A percentile compares a stretch with the other conserved stretches of the same genome.
Conservation (phyloP, 2,329 filamentous ascomycete genomes). For the Colletotrichum spaethianum region DNA sequence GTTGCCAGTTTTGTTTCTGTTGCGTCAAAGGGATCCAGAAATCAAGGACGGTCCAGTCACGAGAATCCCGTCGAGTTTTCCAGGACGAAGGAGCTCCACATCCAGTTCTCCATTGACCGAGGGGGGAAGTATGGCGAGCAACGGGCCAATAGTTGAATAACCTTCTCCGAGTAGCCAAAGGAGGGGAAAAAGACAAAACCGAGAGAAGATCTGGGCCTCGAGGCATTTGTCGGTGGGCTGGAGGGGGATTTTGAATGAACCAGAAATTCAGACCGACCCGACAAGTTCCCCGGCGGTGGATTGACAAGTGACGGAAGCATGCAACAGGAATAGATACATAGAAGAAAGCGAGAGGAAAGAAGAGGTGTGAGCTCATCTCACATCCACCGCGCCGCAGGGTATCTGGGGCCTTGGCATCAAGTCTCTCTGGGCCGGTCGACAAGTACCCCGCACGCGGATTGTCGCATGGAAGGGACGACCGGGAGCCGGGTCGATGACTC, state of each 20-base stretch:
- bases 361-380: conserved; percentile 41
- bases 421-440: background rate
- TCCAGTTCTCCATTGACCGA: conserved; percentile 38
- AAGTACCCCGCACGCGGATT: background rate
- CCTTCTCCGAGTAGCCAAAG: background rate
- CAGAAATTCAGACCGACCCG: conserved; percentile 30
- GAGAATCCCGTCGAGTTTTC: conserved; percentile 39
- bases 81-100: conserved; percentile 39
- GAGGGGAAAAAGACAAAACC: background rate
- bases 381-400: conserved; percentile 28
- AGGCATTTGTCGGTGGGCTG: conserved; percentile 33
- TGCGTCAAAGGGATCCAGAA: conserved; percentile 13
- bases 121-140: background rate
- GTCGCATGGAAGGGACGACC: conserved; percentile 14
- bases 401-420: conserved; percentile 24
- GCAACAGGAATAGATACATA: conserved; percentile 8
- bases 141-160: background rate
- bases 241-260: conserved; percentile 40
- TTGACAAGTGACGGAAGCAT: conserved; percentile 41
- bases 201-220: conserved; percentile 1
- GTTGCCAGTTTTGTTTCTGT: background rate
- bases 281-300: conserved; percentile 21
- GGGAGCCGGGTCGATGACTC: conserved; percentile 19
- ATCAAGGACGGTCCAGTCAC: conserved; percentile 27
- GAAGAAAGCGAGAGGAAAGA: conserved; percentile 21